Conservation (phyloP, 139 green algal genomes). For the Gonium pectorale region DNA sequence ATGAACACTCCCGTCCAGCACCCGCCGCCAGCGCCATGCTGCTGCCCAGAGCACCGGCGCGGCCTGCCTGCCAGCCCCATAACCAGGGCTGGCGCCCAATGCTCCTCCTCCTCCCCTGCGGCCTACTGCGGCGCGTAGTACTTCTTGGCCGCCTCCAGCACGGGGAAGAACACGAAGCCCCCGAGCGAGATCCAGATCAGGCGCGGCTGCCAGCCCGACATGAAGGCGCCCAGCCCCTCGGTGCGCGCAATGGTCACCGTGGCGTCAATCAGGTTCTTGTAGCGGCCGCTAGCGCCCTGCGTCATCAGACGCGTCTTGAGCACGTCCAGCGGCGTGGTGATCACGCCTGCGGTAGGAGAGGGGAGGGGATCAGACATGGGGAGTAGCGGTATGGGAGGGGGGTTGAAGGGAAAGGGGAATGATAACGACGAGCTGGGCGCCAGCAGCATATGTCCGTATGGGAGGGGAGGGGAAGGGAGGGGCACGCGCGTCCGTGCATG, state of each 20-base stretch:
- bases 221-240: conserved; percentile 88
- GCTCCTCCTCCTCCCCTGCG: too few species aligned
- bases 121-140: conserved; percentile 52
- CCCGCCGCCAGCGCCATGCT: too few species aligned
- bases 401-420: too few species aligned
- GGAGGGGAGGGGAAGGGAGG: too few species aligned
- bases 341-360: conserved; percentile 63
- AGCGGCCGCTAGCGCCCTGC: conserved; percentile 73
- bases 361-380: not conserved
- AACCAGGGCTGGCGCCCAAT: too few species aligned
- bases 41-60: too few species aligned
- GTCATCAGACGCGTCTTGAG: conserved; percentile 96
- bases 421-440: too few species aligned
- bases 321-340: conserved; percentile 94
- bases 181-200: conserved; percentile 97
- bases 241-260: conserved; percentile 77
- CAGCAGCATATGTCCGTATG: not conserved
- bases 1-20: too few species aligned
- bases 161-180: conserved; percentile 94
- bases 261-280: conserved; percentile 71
- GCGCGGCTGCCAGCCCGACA: conserved; percentile 93
- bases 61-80: too few species aligned
- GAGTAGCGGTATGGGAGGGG: not conserved
- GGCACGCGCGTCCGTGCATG: too few species aligned
- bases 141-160: conserved; percentile 69